Percentiles rank a stretch among this genome's conserved stretches.
These are phyloP conservation scores for Exophiala sp. DNA, from an alignment of 2,329 filamentous ascomycete genomes.

Conservation along the genomic window DNA sequence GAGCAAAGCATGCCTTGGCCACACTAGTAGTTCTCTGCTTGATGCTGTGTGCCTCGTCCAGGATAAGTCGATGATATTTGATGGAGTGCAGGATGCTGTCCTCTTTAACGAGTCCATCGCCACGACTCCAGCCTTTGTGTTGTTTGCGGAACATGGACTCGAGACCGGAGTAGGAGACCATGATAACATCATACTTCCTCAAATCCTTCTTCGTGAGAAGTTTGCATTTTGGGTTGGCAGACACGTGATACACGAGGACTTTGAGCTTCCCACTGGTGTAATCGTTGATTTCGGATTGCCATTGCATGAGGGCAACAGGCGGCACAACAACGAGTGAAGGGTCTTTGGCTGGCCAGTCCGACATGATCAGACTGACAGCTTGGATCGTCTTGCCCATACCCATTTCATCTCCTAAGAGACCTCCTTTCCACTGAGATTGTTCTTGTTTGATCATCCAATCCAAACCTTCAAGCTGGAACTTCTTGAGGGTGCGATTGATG, in stretches of 20 bases:
- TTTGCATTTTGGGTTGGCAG: conserved; percentile 73
- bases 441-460: conserved; percentile 96
- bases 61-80: conserved; percentile 82
- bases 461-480: conserved; percentile 89
- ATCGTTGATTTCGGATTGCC: conserved; percentile 73
- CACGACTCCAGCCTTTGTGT: conserved; percentile 80
- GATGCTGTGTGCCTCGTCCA: conserved; percentile 95
- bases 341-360: conserved; percentile 78
- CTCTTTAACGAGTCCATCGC: conserved; percentile 76
- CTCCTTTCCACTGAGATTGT: conserved; percentile 77
- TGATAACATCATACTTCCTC: conserved; percentile 83
- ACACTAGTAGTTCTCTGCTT: conserved; percentile 79
- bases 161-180: conserved; percentile 81
- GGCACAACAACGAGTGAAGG: conserved; percentile 87
- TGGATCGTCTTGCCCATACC: conserved; percentile 98
- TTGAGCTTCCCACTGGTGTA: conserved; percentile 88
- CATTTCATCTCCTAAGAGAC: conserved; percentile 95
- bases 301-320: conserved; percentile 92
- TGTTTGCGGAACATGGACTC: conserved; percentile 93
- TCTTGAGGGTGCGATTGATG: conserved; percentile 81
- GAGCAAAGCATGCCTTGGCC: conserved; percentile 89
- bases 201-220: conserved; percentile 70
- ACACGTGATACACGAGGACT: conserved; percentile 85
- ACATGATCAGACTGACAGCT: conserved; percentile 97
- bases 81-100: conserved; percentile 76